phyloP scores from a whole-genome alignment of 768 basidiomycete genomes.

The Trametes villosa region DNA sequence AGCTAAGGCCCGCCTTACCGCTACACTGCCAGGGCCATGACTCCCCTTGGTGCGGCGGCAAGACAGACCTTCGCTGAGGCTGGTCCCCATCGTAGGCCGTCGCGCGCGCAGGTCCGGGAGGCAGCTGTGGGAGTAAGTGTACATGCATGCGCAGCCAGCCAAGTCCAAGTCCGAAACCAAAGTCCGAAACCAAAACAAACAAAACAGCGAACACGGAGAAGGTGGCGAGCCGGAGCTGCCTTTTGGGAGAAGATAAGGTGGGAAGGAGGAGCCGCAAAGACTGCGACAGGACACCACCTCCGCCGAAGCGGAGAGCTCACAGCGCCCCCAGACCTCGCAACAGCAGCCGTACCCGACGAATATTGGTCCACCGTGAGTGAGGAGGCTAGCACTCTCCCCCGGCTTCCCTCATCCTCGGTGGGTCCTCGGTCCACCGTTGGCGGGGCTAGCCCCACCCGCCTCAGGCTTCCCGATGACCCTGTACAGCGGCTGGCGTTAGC shows the following conservation, averaged over 20 bases:
- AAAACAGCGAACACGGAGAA: too few relatives aligned
- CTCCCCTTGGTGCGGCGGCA: too few relatives aligned
- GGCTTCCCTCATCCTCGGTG: conserved; percentile 1
- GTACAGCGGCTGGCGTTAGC: neutral
- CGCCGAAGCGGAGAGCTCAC: neutral
- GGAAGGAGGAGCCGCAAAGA: neutral
- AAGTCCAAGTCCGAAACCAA: neutral
- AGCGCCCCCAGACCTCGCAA: neutral
- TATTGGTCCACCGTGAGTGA: neutral
- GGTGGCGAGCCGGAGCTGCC: too few relatives aligned
- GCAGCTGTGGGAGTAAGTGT: neutral
- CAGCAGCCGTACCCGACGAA: neutral
- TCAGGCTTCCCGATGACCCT: neutral
- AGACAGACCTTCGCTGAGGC: too few relatives aligned
- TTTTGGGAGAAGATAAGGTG: too few relatives aligned
- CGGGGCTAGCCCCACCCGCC: too few relatives aligned
- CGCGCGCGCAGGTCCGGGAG: neutral
- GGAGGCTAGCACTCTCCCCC: conserved; percentile 3
- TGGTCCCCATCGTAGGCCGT: too few relatives aligned
- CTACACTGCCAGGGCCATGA: neutral
- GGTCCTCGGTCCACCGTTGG: too few relatives aligned
- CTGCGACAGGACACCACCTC: neutral
- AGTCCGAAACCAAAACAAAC: neutral
- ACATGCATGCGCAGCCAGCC: too few relatives aligned
- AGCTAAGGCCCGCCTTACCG: neutral